Evolutionary conservation across 2,329 filamentous ascomycete genomes (phyloP), one percentile per base, ranked within the genome.

Genomic region (Madurella fahalii): DNA sequence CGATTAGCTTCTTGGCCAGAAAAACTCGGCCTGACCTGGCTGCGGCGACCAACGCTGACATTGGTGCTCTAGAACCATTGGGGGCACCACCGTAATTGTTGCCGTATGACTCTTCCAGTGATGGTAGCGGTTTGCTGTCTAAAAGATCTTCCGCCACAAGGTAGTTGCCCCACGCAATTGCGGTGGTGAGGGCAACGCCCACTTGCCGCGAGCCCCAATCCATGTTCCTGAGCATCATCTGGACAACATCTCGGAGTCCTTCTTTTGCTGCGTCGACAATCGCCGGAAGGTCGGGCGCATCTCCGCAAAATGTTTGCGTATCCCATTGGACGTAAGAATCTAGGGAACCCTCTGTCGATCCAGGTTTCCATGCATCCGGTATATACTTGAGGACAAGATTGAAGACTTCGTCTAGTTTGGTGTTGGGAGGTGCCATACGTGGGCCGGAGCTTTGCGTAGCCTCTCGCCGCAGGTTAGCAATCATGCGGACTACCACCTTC

Each of bases 371-470:
- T 32, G 44, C 20, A 34, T 47, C 44, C 20, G 44, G 44, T 47
- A 47, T 47, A 47, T 47, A 16, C 18, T 47, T n/a, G 15, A 47
- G 30, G 44, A 47, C 18, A n/a, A 47, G 44, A 25, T 47, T 47
- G 31, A 47, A 16, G 44, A 37, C 32, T 11, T 47, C 16, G n/a
- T 37, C 13, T 15, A 37, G n/a, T 34, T 45, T 45, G 43, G 43
- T 15, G 12, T 18, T 34, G 7, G 31, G 31, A 34, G 31, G 7
- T 34, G 31, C 7, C 31, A 7, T 34, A 12, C 31, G 31, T 34
- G 31, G 31, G 7, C 12, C 12, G 7, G 41, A 20, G 17, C 41
- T 25, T 20, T 18, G 41, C 41, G 41, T 11, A 16, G 13, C 41
- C 11, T 43, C 20, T 12, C 31, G 43, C 43, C 43, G 43, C 8